Evolutionary conservation across 1,284 basidiomycete species (phyloP), one percentile per base, ranked within the genome.

Genomic region (Trichosporon faecale): DNA sequence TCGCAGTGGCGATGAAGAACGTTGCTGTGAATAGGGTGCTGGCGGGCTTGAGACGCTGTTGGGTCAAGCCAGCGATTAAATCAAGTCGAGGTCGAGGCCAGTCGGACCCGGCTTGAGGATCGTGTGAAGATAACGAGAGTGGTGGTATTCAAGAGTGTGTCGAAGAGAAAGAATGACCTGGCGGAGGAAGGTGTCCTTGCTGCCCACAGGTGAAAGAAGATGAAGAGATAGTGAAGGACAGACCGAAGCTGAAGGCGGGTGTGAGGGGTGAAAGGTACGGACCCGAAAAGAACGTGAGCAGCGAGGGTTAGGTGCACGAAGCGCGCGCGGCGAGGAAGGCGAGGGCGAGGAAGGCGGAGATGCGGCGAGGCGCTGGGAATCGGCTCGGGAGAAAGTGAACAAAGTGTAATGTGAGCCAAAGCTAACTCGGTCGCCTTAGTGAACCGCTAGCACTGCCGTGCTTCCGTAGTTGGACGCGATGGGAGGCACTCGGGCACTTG

Each of bases 41-140:
- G 21, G 49, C 49, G 31, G 18, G 9, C 18, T 16, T 4, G 57
- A 61, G 27, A 29, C 8, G 29, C 1, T 55, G 57, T 7, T 21
- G 27, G 11, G 12, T 18, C 16, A 31, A 14, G 57, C 23, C 57
- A n/a, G 23, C 8, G 49, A 11, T 23, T 3, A 52, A n/a, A 8
- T 52, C 21, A 52, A 52, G 49, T 21, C 49, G 49, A 52, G 27
- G 57, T 31, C 18, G 57, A 33, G 25, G 27, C 57, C 29, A n/a
- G 57, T 61, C 57, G 57, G 33, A 27, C 57, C 31, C 57, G 57
- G 27, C 57, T 29, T 16, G 57, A 25, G 6, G 52, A 72, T 66
- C 72, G 70, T 18, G 44, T 14, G 72, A 40, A 9, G 18, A 8
- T 29, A 31, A 37, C 66, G 46, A 27, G 40, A 64, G 61, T 11